Conservation (phyloP, 192 early-diverging fungal species). For the Coemansia sp. region DNA sequence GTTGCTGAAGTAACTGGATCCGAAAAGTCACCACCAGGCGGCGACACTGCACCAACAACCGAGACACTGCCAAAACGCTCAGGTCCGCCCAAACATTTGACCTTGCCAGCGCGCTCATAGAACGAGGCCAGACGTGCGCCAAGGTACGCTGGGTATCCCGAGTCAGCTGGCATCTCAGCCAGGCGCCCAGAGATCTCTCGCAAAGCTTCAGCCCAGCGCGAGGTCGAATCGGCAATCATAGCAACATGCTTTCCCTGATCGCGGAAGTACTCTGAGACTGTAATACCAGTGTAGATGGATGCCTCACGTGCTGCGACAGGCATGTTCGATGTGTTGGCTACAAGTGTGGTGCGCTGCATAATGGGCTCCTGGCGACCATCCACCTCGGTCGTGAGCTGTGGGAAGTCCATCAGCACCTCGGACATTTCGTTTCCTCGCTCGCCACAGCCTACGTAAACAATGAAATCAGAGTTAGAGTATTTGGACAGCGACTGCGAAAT, state of each 20-base stretch:
- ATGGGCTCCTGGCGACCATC: constrained; percentile 97
- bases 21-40: constrained; percentile 99
- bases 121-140: constrained; percentile 98
- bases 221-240: constrained; percentile 99
- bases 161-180: constrained; percentile 99
- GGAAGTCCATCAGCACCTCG: constrained; percentile 99
- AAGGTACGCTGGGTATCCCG: constrained; percentile 97
- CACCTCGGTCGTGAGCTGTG: constrained; percentile 87
- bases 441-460: constrained; percentile 94
- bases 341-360: constrained; percentile 99
- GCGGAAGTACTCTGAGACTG: constrained; percentile 99
- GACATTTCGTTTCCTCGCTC: constrained; percentile 99
- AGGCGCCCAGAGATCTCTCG: constrained; percentile 99
- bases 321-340: constrained; percentile 99
- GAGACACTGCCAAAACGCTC: constrained; percentile 89
- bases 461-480: constrained; percentile 99
- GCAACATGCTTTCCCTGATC: constrained; percentile 99
- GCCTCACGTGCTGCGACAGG: constrained; percentile 99
- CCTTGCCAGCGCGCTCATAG: constrained; percentile 99
- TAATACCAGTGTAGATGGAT: constrained; percentile 99
- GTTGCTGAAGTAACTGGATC: constrained; percentile 98
- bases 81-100: constrained; percentile 94
- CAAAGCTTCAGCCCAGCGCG: constrained; percentile 99
- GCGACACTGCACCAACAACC: constrained; percentile 99
- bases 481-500: constrained; percentile 99